These are phyloP conservation scores for Phytophthora quininea DNA, from an alignment of 352 stramenopile genomes.

Conservation along the genomic window DNA sequence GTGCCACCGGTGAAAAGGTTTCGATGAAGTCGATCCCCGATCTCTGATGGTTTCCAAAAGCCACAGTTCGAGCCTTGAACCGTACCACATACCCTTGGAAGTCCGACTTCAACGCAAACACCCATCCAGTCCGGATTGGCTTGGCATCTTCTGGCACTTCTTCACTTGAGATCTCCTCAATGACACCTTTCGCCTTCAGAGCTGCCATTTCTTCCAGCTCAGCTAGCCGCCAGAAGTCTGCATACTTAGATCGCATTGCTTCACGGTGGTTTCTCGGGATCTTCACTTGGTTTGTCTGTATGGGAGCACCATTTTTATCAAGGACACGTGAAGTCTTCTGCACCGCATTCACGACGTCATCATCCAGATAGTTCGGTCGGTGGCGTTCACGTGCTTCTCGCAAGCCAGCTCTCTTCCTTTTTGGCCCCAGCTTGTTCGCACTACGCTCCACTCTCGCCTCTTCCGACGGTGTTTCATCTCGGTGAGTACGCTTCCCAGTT, in stretches of 20 bases:
- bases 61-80: background rate
- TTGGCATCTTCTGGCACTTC: constrained; percentile 6
- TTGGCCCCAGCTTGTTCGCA: background rate
- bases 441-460: constrained; percentile 4
- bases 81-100: background rate
- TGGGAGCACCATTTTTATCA: constrained; percentile 9
- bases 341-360: constrained; percentile 4
- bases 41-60: background rate
- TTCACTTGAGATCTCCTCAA: constrained; percentile 1
- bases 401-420: constrained; percentile 1
- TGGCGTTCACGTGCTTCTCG: constrained; percentile 5
- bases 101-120: background rate
- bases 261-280: constrained; percentile 5
- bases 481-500: constrained; percentile 8
- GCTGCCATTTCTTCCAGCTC: constrained; percentile 8
- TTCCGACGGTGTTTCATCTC: constrained; percentile 7
- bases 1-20: background rate
- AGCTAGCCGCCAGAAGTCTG: constrained; percentile 4
- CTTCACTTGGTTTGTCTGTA: constrained; percentile 1
- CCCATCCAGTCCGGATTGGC: background rate
- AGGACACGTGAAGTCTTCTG: background rate
- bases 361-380: background rate
- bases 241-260: constrained; percentile 4
- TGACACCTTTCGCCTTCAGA: constrained; percentile 6
- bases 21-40: background rate